Percentiles rank a stretch among this genome's conserved stretches.
These are phyloP conservation scores for Penicillium paneum DNA, from an alignment of 2,329 filamentous ascomycete species.

Conservation along the genomic window DNA sequence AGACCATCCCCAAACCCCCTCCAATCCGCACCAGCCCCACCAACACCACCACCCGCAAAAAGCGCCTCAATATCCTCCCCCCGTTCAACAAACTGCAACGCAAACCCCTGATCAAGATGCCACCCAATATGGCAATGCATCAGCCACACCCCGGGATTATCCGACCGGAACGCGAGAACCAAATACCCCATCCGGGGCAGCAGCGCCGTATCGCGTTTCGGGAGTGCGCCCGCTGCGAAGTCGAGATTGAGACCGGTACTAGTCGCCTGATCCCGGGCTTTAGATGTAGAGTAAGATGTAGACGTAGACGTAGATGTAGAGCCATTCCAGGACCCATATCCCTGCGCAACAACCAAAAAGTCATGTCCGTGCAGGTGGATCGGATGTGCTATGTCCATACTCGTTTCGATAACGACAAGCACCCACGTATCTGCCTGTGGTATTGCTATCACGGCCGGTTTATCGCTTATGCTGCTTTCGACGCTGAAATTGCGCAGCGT, in stretches of 20 bases:
- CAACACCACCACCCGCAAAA: neutral
- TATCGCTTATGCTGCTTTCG: neutral
- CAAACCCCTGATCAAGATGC: constrained; percentile 12
- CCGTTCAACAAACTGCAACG: constrained; percentile 10
- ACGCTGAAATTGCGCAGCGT: neutral
- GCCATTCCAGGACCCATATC: neutral
- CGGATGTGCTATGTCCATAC: constrained; percentile 2
- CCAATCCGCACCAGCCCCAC: neutral
- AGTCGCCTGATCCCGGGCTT: neutral
- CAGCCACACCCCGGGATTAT: constrained; percentile 16
- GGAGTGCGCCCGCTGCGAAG: neutral
- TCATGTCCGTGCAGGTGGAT: constrained; percentile 13
- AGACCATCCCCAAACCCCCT: neutral
- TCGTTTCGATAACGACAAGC: constrained; percentile 3
- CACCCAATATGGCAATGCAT: constrained; percentile 16
- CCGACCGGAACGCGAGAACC: constrained; percentile 3
- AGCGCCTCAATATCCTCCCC: neutral
- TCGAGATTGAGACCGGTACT: neutral
- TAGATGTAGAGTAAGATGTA: too few species aligned
- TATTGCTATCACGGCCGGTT: neutral
- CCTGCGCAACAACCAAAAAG: constrained; percentile 5
- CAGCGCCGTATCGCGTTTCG: constrained; percentile 9
- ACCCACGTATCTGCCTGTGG: neutral
- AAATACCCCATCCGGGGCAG: neutral
- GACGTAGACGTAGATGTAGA: neutral